Base-by-base conservation (phyloP, 768 basidiomycete species). In the Candolleomyces efflorescens region DNA sequence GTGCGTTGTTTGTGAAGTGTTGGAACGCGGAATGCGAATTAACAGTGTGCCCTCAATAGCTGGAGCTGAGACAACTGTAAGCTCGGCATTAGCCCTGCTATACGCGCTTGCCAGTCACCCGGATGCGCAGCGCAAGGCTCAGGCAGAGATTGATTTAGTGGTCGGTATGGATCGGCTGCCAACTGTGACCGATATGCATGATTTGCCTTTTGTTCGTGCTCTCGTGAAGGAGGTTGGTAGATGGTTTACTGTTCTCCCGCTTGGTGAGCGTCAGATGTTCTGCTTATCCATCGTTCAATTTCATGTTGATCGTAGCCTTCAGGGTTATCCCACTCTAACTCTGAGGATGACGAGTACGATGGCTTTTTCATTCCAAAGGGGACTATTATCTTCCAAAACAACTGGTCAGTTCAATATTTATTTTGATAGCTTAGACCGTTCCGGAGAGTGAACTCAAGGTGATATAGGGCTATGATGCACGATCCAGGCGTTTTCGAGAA, bases 281-380 rank as follows among this genome's bases (percentile, higher is more conserved):
- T 45, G 18, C 37, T 13, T 22, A 23, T 20, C 20, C 5, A 20
- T 7, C 10, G 2, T 5, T 17, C n/a, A n/a, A n/a, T n/a, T n/a
- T n/a, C n/a, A n/a, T n/a, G n/a, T n/a, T n/a, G n/a, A n/a, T n/a
- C n/a, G n/a, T n/a, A n/a, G n/a, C n/a, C n/a, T 50, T 1, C 23
- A 60, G 59, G 53, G 15, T 26, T 59, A n/a, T 49, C 59, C 4
- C 62, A 63, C 37, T 7, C 46, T 3, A 49, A 52, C 7, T 47
- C 24, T 5, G 59, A 60, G 9, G 62, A 58, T 10, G 56, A 63
- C 10, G 54, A 54, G 27, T 63, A 60, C 22, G 41, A 58, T 22
- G 62, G 62, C 3, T 58, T 53, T 5, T 65, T 67, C 57, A 72
- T 77, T n/a, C 74, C 75, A 0, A 68, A 64, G 26, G 74, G 71